A percentile compares a stretch with the other conserved stretches of the same genome.
Evolutionary conservation across 2,329 filamentous ascomycete species (phyloP).

Genomic region (Fusarium sp.): DNA sequence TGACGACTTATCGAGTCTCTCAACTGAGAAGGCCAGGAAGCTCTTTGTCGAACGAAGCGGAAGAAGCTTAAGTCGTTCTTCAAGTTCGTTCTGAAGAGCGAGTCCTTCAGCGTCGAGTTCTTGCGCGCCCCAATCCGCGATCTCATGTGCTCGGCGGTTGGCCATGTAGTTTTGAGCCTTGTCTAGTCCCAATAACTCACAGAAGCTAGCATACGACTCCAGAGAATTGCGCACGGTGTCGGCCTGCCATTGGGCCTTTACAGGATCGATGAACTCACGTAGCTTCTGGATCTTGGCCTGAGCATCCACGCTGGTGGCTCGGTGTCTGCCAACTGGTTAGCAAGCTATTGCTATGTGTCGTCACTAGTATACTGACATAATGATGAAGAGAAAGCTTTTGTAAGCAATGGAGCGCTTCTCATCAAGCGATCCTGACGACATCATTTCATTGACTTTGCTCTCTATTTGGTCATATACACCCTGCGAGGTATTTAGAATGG

Average conservation of each 20-base stretch:
- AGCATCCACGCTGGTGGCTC: slow-evolving; percentile 77
- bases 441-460: slow-evolving; percentile 81
- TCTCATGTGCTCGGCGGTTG: slow-evolving; percentile 74
- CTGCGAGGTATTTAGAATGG: slow-evolving; percentile 49
- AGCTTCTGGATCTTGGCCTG: slow-evolving; percentile 77
- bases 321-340: slow-evolving; percentile 66
- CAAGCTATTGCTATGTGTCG: not conserved
- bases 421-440: slow-evolving; percentile 76
- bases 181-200: slow-evolving; percentile 79
- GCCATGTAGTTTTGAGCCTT: slow-evolving; percentile 84
- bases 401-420: slow-evolving; percentile 87
- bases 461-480: slow-evolving; percentile 90
- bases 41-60: slow-evolving; percentile 90
- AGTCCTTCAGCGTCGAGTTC: slow-evolving; percentile 82
- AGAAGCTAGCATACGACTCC: slow-evolving; percentile 82
- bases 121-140: slow-evolving; percentile 84
- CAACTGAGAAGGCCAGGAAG: slow-evolving; percentile 90
- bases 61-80: slow-evolving; percentile 77
- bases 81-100: slow-evolving; percentile 79
- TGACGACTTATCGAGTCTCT: slow-evolving; percentile 81
- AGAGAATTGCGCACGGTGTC: slow-evolving; percentile 73
- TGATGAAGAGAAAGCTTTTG: slow-evolving; percentile 91
- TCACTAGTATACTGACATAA: slow-evolving; percentile 67
- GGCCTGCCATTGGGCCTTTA: slow-evolving; percentile 82
- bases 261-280: slow-evolving; percentile 80